A percentile compares a stretch with the other conserved stretches of the same genome.
These are phyloP conservation scores for Linnemannia zychae DNA, from an alignment of 192 early-diverging fungal species.

Conservation along the genomic window DNA sequence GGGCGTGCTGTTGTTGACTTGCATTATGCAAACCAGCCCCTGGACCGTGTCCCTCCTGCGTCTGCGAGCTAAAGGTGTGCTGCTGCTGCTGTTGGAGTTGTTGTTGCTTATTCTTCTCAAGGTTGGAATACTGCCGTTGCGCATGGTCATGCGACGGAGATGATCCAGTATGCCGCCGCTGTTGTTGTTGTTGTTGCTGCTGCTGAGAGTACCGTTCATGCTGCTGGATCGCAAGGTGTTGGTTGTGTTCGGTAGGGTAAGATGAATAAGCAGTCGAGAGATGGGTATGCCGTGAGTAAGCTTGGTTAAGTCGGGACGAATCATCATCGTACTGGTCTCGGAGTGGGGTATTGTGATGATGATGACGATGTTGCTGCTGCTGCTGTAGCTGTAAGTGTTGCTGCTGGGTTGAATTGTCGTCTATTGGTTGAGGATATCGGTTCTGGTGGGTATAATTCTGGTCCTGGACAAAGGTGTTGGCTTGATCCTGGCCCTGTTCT, in stretches of 20 bases:
- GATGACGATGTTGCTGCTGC: neutral
- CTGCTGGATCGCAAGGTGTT: neutral
- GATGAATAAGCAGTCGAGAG: constrained; percentile 1
- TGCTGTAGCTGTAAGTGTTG: neutral
- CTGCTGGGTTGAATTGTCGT: neutral
- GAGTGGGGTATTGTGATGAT: constrained; percentile 4
- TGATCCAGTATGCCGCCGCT: neutral
- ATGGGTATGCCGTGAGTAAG: neutral
- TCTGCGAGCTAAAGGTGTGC: neutral
- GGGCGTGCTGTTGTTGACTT: neutral
- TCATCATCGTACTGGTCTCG: constrained; percentile 12
- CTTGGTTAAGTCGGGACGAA: neutral
- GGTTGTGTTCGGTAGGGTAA: neutral
- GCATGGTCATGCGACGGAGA: neutral
- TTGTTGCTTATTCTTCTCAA: neutral
- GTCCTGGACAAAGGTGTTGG: neutral
- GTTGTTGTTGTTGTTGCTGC: neutral
- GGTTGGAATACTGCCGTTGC: neutral
- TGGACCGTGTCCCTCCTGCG: constrained; percentile 1
- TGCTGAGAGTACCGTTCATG: neutral
- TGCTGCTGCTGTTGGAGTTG: neutral
- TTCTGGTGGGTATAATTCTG: constrained; percentile 7
- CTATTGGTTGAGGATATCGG: neutral
- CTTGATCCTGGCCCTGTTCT: neutral
- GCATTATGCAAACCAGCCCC: neutral